phyloP scores from a whole-genome alignment of 2,329 filamentous ascomycete genomes.

The Epichloe uncinata region DNA sequence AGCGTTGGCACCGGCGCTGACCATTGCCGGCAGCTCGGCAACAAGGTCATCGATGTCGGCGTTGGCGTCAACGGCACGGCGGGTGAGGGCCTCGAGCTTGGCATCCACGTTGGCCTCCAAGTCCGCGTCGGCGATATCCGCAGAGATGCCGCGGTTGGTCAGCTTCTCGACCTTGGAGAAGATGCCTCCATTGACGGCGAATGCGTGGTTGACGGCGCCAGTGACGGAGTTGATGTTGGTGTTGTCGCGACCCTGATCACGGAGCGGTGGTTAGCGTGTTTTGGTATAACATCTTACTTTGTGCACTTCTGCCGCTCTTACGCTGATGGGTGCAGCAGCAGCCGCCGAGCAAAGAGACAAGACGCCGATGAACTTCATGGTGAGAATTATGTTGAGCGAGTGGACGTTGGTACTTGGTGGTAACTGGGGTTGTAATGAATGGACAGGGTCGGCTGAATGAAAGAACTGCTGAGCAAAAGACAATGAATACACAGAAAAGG shows the following conservation, averaged over 20 bases:
- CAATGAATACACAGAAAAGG: background rate
- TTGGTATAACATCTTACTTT: too few relatives aligned
- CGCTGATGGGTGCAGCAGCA: background rate
- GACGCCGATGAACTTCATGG: background rate
- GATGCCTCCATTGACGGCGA: background rate
- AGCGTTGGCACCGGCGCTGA: too few relatives aligned
- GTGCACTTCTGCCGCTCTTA: background rate
- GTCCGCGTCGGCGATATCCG: too few relatives aligned
- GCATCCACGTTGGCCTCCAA: too few relatives aligned
- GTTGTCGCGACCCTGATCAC: background rate
- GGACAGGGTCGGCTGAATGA: background rate
- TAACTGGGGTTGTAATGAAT: background rate
- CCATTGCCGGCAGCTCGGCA: too few relatives aligned
- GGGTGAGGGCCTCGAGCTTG: too few relatives aligned
- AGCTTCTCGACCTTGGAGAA: background rate
- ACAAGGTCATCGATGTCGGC: too few relatives aligned
- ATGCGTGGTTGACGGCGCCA: background rate
- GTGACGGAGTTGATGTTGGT: background rate
- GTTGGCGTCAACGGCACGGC: too few relatives aligned
- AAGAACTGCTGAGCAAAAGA: background rate
- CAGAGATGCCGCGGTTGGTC: too few relatives aligned
- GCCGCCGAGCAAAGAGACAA: constrained; percentile 1
- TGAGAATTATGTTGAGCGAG: background rate
- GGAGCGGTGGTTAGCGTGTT: too few relatives aligned
- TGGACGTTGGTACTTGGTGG: background rate